Conservation (phyloP, 2,329 filamentous ascomycete species). For the Conoideocrella luteorostrata region DNA sequence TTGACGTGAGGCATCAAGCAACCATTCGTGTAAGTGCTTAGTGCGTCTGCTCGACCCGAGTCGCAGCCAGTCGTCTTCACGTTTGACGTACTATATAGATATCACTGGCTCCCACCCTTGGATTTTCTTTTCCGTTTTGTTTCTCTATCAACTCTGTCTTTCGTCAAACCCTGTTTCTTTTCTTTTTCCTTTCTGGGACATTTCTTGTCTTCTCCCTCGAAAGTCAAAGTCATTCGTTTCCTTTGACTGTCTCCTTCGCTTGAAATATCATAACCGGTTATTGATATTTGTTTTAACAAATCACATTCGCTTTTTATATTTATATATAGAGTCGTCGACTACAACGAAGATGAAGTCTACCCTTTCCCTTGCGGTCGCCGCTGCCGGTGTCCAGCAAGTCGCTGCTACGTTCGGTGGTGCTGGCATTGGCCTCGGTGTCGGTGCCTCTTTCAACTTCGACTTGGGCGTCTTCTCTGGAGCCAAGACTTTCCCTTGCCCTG, state of each 20-base stretch:
- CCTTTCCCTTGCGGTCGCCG: constrained; percentile 41
- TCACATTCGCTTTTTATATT: constrained; percentile 11
- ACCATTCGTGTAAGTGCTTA: not conserved
- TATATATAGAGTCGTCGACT: not conserved
- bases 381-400: constrained; percentile 44
- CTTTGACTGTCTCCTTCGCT: constrained; percentile 33
- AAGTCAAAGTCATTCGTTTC: constrained; percentile 52
- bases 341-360: constrained; percentile 44
- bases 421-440: constrained; percentile 9
- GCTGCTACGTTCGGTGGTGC: constrained; percentile 34
- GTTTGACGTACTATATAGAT: no score
- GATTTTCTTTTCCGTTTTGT: not conserved
- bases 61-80: no score
- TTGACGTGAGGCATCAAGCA: no score
- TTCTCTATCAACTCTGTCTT: not conserved
- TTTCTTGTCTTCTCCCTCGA: not conserved
- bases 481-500: constrained; percentile 57
- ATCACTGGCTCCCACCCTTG: not conserved
- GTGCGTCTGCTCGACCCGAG: not conserved
- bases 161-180: constrained; percentile 8
- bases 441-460: constrained; percentile 3
- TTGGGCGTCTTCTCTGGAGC: constrained; percentile 21
- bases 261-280: constrained; percentile 20
- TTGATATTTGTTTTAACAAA: constrained; percentile 5
- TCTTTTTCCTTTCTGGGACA: constrained; percentile 19